Conservation (phyloP, 2,329 filamentous ascomycete genomes). For the Phyllosticta citrichinensis region DNA sequence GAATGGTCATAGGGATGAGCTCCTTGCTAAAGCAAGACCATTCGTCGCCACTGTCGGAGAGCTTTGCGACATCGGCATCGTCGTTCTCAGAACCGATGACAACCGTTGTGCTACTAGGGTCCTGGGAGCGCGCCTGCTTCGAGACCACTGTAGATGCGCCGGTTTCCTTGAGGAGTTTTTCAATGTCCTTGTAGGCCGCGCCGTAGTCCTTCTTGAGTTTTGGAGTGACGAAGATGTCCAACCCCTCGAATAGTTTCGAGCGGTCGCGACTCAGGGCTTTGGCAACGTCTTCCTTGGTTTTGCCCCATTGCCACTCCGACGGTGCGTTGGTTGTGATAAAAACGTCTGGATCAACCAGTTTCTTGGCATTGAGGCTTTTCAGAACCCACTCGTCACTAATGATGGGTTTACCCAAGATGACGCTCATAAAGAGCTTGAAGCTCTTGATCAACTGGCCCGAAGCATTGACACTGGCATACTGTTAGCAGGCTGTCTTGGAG, state of each 20-base stretch:
- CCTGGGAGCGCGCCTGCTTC: conserved; percentile 17
- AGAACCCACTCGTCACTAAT: conserved; percentile 39
- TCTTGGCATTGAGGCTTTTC: conserved; percentile 26
- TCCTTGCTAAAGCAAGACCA: conserved; percentile 31
- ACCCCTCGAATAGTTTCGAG: conserved; percentile 39
- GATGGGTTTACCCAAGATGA: conserved; percentile 34
- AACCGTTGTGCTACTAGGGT: conserved; percentile 18
- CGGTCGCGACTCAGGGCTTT: conserved; percentile 22
- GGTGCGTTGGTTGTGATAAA: conserved; percentile 25
- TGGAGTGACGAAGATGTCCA: conserved; percentile 40
- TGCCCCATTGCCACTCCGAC: conserved; percentile 31
- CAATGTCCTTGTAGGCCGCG: conserved; percentile 28
- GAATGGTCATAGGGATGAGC: conserved; percentile 32
- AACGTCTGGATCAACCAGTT: conserved; percentile 24
- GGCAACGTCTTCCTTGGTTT: conserved; percentile 18
- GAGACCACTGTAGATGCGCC: conserved; percentile 26
- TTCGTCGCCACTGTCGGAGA: conserved; percentile 23
- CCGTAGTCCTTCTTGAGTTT: conserved; percentile 24
- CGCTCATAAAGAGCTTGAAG: conserved; percentile 35
- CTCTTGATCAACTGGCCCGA: neutral
- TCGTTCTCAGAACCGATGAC: conserved; percentile 28
- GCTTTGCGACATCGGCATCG: conserved; percentile 25
- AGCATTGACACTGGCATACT: neutral
- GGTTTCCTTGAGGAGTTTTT: conserved; percentile 26
- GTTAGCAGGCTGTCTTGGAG: neutral